Evolutionary conservation across 371 early-diverging fungal genomes (phyloP), one percentile per base, ranked within the genome.

Genomic region (Polyrhizophydium stewartii): DNA sequence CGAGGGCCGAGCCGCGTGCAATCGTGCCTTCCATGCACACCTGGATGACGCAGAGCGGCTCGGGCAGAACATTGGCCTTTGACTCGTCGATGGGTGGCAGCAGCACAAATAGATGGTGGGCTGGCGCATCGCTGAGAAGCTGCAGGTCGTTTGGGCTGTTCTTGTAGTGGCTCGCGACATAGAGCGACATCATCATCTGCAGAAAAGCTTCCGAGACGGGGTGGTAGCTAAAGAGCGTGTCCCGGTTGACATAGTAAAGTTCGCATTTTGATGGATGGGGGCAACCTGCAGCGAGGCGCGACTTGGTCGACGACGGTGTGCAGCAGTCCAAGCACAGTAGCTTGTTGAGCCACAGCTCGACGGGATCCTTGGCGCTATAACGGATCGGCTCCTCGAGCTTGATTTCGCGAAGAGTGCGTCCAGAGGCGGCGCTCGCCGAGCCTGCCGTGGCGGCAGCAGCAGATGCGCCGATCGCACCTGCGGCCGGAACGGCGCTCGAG

Each of bases 121-220:
- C 95, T n/a, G 97, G 97, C 0, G 96, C 96, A 68, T 99, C 99
- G 77, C 79, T 93, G 83, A 99, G 82, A 58, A 97, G 82, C 77
- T 98, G 97, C 70, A 99, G 74, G 75, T 99, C 99, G 77, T 99
- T 96, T 56, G 99, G 99, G 40, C 92, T 90, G 80, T 99, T 99
- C 82, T 97, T 99, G 86, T 99, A 99, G 72, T 99, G 99, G 64
- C 95, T 92, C 28, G 97, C 90, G 31, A 96, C 96, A 68, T 98
- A 98, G 46, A 99, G 75, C 19, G 91, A 86, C 91, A 98, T 92
- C 89, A 99, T 93, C 60, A 92, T 88, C 69, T 95, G 95, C 81
- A 99, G 78, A 73, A 99, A 95, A 1, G 89, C 88, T 73, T 99
- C 99, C 31, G 93, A 89, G 17, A 92, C 96, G 31, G 94, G 90